Evolutionary conservation across 2,329 filamentous ascomycete species (phyloP).

Genomic region (Nemania bipapillata): DNA sequence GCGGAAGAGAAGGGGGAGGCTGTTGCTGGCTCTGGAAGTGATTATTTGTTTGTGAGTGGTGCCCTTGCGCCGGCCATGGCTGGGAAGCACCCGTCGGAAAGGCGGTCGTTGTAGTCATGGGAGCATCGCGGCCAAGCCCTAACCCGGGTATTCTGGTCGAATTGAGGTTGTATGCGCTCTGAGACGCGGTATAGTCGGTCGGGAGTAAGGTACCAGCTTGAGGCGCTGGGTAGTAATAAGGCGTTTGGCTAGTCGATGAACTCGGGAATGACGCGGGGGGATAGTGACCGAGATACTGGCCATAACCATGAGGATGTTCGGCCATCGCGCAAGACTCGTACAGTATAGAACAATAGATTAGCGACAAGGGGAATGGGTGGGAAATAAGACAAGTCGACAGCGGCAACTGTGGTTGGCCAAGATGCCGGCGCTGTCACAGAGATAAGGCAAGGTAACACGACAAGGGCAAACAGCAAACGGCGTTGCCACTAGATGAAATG

Average conservation of each 20-base stretch:
- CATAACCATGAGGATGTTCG: conserved; percentile 54
- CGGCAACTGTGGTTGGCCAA: neutral
- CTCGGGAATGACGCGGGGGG: conserved; percentile 36
- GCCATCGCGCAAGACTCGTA: conserved; percentile 53
- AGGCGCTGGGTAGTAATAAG: conserved; percentile 22
- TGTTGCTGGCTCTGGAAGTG: conserved; percentile 24
- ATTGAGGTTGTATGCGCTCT: conserved; percentile 56
- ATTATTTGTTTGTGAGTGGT: conserved; percentile 20
- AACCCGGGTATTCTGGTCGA: conserved; percentile 55
- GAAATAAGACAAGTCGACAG: neutral
- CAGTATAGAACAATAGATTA: conserved; percentile 28
- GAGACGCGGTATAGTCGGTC: conserved; percentile 47
- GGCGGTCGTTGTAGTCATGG: conserved; percentile 32
- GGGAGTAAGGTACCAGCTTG: conserved; percentile 32
- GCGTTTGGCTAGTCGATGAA: conserved; percentile 26
- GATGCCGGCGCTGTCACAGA: neutral
- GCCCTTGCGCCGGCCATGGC: conserved; percentile 36
- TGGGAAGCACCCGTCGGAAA: conserved; percentile 31
- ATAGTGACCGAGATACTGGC: conserved; percentile 49
- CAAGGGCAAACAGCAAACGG: conserved; percentile 2
- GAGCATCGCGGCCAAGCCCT: conserved; percentile 47
- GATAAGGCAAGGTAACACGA: neutral
- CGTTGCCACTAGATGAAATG: conserved; percentile 23
- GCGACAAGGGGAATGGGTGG: conserved; percentile 3
- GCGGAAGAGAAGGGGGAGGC: conserved; percentile 10